Percentiles rank a stretch among this genome's conserved stretches.
These are phyloP conservation scores for Oropetium thomaeum DNA, from an alignment of 176 grass and related monocot genomes.

Conservation along the genomic window DNA sequence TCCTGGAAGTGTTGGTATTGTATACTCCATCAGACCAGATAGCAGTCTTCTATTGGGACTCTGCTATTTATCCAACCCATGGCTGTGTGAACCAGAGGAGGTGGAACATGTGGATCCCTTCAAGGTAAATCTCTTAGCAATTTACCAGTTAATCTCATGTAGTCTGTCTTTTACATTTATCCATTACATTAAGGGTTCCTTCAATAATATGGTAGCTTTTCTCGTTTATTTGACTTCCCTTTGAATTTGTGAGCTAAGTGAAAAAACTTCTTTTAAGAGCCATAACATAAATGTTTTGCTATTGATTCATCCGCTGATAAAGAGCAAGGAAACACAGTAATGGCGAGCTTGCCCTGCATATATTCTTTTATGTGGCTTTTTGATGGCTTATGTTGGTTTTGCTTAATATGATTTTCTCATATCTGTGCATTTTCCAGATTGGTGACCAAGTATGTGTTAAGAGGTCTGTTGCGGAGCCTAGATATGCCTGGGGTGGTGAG, in stretches of 20 bases:
- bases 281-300: neutral
- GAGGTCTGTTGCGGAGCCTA: constrained; percentile 94
- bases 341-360: neutral
- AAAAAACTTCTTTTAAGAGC: neutral
- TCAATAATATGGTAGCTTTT: neutral
- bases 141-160: neutral
- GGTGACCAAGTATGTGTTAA: constrained; percentile 96
- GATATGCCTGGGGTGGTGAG: constrained; percentile 97
- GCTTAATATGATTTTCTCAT: constrained; percentile 25
- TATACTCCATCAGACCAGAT: constrained; percentile 94
- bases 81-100: constrained; percentile 98
- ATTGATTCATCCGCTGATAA: constrained; percentile 1
- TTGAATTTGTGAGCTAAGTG: constrained; percentile 3
- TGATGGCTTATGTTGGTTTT: constrained; percentile 15
- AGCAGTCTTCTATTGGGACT: constrained; percentile 92
- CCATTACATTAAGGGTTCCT: neutral
- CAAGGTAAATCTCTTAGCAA: constrained; percentile 54
- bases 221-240: constrained; percentile 11
- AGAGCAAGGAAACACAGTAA: neutral
- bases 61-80: constrained; percentile 87
- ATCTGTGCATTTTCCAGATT: constrained; percentile 58
- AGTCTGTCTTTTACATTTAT: constrained; percentile 2
- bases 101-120: constrained; percentile 97
- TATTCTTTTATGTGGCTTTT: neutral
- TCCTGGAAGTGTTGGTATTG: constrained; percentile 92